A percentile compares a stretch with the other conserved stretches of the same genome.
These are phyloP conservation scores for Ceratobasidium sp. DNA, from an alignment of 1,284 basidiomycete genomes.

Conservation along the genomic window DNA sequence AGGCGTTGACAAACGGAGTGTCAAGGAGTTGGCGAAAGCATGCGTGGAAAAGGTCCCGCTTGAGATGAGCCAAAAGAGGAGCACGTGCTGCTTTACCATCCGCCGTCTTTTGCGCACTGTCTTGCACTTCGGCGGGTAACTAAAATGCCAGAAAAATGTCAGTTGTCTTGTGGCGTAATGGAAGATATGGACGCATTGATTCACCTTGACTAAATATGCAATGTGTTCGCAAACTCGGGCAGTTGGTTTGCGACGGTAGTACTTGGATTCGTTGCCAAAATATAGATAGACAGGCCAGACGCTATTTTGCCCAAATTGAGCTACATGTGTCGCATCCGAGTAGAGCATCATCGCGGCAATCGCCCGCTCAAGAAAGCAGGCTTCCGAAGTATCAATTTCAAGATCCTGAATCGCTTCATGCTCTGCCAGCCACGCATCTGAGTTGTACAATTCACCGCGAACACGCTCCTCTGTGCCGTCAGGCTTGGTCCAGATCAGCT, in stretches of 20 bases:
- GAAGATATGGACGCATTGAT: background rate
- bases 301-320: constrained; percentile 55
- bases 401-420: no score
- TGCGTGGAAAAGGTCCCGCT: constrained; percentile 46
- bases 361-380: no score
- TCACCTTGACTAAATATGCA: background rate
- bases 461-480: no score
- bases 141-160: constrained; percentile 41
- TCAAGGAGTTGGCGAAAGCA: constrained; percentile 56
- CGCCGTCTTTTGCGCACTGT: constrained; percentile 46
- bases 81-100: no score
- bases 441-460: no score
- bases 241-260: constrained; percentile 51
- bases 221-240: constrained; percentile 52
- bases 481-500: background rate
- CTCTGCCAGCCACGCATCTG: no score
- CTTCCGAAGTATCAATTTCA: no score
- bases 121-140: constrained; percentile 56
- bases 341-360: no score
- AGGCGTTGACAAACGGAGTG: constrained; percentile 54
- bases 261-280: constrained; percentile 56
- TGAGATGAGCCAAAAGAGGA: no score
- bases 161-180: background rate
- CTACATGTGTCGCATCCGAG: constrained; percentile 58
- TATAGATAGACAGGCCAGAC: constrained; percentile 57